Evolutionary conservation across 495 filamentous ascomycete genomes (phyloP), one percentile per base, ranked within the genome.

Genomic region (Xanthoparmelia taractica): DNA sequence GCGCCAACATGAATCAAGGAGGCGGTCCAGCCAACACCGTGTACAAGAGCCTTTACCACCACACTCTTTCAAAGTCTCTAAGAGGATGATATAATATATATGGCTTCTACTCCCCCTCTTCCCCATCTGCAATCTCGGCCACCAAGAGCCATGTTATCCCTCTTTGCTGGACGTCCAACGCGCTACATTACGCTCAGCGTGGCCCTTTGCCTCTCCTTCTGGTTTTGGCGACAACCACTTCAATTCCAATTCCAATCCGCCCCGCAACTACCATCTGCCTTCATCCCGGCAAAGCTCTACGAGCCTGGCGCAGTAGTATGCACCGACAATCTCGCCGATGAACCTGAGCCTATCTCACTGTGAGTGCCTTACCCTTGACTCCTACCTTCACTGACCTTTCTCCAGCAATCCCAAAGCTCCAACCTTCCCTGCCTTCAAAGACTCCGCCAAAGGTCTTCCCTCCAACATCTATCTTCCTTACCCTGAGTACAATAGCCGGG

Each of bases 401-500:
- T 41, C 23, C 34, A 66, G 65, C 18, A 60, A 61, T 27, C 65
- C 65, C 5, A 47, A 60, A 27, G 48, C 57, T 0, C 65, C 65
- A 33, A 27, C 41, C 37, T 45, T 65, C 34, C 59, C 66, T 12
- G 63, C 63, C 36, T 61, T 68, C 59, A 43, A 58, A 59, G 60
- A 58, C 54, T 48, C 59, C 1, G 55, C 52, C 27, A 60, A 59
- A 36, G 63, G 59, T 4, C 55, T 68, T 0, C 17, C 40, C 8
- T 65, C 58, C n/a, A 41, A 60, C 8, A 23, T 76, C 56, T 83
- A 82, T 68, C 69, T 76, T 33, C 81, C 81, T 10, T 82, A 83
- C 57, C 81, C 81, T 2, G 67, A 69, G 8, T 84, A 83, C 67
- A 81, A 81, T 64, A 76, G 71, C 34, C 67, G 66, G 29, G 65